Base-by-base conservation (phyloP, 805 yeast genomes). In the Kluyveromyces aestuarii region DNA sequence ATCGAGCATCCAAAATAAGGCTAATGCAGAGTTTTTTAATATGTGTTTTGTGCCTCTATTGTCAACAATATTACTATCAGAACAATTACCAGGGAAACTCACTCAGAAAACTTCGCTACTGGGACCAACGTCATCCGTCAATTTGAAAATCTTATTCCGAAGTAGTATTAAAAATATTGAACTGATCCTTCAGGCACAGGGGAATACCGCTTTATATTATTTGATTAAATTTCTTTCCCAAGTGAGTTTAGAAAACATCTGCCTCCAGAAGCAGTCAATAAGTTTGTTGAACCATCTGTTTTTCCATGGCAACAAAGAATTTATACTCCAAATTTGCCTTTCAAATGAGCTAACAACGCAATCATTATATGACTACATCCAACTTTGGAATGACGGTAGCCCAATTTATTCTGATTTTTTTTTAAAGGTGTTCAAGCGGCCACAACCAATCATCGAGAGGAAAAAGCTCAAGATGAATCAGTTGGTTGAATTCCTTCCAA, bases 351-450 rank as follows among this genome's bases (percentile, higher is more conserved):
- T 66, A 18, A 53, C 70, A 14, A 44, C 42, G 3, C 54, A 56
- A 4, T 44, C 59, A 1, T 44, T 70, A 16, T 46, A 39, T 6
- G 50, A 51, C 2, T 68, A 61, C 42, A 53, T 68, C 30, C 39
- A 46, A 6, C 27, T 48, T 18, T 70, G 73, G 74, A 65, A 69
- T 52, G 71, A 69, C 54, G 70, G 69, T 10, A 41, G 64, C 1
- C 40, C 37, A 2, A 40, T 21, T 1, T 70, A 64, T 48, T 48
- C 48, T 17, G 38, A 43, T 11, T 66, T 69, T 33, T 61, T 50
- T 37, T 44, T 49, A 6, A 45, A 55, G 9, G 17, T 63, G 5
- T 54, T 64, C 37, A 40, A 50, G 10, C 39, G 35, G 18, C 44
- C 53, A 7, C 64, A 57, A 48, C 63, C 64, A 13, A 17, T 18